Evolutionary conservation across 1,284 basidiomycete genomes (phyloP).

Genomic region (Cystobasidium pallidum): DNA sequence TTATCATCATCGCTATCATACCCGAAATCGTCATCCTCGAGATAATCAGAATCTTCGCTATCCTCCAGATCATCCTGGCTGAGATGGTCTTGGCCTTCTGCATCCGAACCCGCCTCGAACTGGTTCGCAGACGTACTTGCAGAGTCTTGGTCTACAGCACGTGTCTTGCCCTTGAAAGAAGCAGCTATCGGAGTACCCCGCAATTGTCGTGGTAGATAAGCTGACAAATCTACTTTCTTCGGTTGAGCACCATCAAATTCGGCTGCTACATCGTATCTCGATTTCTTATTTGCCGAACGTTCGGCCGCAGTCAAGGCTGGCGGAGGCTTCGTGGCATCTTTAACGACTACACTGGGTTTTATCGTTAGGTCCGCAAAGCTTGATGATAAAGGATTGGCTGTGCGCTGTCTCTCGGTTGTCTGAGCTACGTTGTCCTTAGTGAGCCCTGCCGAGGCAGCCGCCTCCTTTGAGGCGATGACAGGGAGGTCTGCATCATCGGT

Average conservation of each 20-base stretch:
- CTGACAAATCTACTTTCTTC: constrained; percentile 34
- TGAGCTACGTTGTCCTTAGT: not conserved
- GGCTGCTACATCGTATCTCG: constrained; percentile 14
- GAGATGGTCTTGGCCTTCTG: constrained; percentile 39
- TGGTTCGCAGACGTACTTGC: not conserved
- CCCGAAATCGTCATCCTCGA: constrained; percentile 29
- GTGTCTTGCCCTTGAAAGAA: constrained; percentile 13
- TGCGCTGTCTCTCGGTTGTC: not conserved
- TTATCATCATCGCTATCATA: constrained; percentile 40
- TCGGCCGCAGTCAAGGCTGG: constrained; percentile 39
- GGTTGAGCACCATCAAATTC: constrained; percentile 35
- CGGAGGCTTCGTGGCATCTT: constrained; percentile 36
- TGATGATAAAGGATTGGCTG: not conserved
- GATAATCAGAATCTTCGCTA: constrained; percentile 16
- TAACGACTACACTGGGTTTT: constrained; percentile 27
- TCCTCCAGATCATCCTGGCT: constrained; percentile 31
- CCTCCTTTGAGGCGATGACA: constrained; percentile 19
- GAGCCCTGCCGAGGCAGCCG: constrained; percentile 10
- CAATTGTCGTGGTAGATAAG: constrained; percentile 30
- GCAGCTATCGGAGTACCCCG: constrained; percentile 11
- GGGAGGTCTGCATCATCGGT: constrained; percentile 11
- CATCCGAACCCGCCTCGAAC: not conserved
- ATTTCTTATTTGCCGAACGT: constrained; percentile 1
- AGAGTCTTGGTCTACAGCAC: not conserved
- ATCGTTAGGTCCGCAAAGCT: constrained; percentile 24